A percentile compares a stretch with the other conserved stretches of the same genome.
Evolutionary conservation across 768 basidiomycete genomes (phyloP).

Genomic region (Macrolepiota albuminosa): DNA sequence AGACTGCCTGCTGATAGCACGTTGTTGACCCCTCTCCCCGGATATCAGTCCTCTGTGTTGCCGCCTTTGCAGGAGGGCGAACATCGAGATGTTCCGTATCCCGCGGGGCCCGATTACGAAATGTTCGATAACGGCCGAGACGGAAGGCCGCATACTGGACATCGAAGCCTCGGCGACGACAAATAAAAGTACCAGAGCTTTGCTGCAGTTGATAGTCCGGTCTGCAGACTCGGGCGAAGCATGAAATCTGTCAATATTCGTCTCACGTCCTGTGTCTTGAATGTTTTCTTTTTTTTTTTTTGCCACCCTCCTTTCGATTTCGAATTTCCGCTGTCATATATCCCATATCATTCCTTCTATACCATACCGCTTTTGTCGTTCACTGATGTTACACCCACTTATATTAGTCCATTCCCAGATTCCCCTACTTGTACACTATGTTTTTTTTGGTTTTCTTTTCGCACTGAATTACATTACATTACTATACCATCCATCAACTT

Average conservation of each 20-base stretch:
- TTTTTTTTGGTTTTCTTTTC: not conserved
- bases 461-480: constrained; percentile 1
- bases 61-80: constrained; percentile 24
- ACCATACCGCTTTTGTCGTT: constrained; percentile 13
- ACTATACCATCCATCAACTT: constrained; percentile 8
- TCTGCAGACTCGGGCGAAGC: not conserved
- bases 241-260: constrained; percentile 1
- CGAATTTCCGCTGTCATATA: constrained; percentile 6
- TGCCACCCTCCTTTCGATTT: not conserved
- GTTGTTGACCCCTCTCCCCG: constrained; percentile 64
- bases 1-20: constrained; percentile 63
- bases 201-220: not conserved
- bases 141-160: constrained; percentile 37
- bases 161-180: constrained; percentile 30
- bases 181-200: constrained; percentile 23
- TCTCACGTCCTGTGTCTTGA: constrained; percentile 4
- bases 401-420: constrained; percentile 8
- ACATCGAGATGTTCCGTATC: constrained; percentile 18
- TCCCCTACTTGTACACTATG: constrained; percentile 10
- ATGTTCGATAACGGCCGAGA: constrained; percentile 35
- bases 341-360: constrained; percentile 11
- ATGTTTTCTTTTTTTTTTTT: not conserved
- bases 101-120: constrained; percentile 26
- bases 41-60: constrained; percentile 45
- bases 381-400: constrained; percentile 9